Evolutionary conservation across 2,329 filamentous ascomycete species (phyloP), one percentile per base, ranked within the genome.

Genomic region (Colletotrichum sp.): DNA sequence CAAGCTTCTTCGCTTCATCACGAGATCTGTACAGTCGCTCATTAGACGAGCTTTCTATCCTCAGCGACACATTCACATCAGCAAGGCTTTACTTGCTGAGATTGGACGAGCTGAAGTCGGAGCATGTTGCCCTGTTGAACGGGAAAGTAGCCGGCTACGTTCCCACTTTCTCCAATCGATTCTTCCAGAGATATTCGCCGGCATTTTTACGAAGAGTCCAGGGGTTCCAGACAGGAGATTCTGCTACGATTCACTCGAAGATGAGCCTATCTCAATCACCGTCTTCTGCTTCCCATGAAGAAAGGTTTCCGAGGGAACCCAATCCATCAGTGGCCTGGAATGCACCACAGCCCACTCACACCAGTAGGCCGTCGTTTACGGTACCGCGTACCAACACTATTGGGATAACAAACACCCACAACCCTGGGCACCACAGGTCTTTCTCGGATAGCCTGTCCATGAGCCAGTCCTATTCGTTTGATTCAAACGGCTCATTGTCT

Each of bases 371-470:
- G 8, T 49, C 73, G 3, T 68, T 76, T 15, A 29, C 39, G n/a
- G 22, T 64, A 19, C 19, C 69, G 2, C 49, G 69, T 12, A 16
- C 70, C 8, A 73, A 27, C 39, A 55, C 22, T 27, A 44, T 76
- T 27, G 69, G 30, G 2, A 19, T 44, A 12, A 55, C 62, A 6
- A 29, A 30, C 6, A 52, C 44, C 11, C 44, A 68, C 8, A 13
- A 16, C 15, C 22, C 30, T 5, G 73, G 73, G 12, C 73, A 76
- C 34, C 65, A 66, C 15, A 34, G 73, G 8, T 76, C 73, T 2
- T 76, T 68, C 12, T 76, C 69, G 5, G 73, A 76, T 27, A 73
- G 69, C n/a, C 52, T 66, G 6, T 67, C 69, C 2, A n/a, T 75
- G 39, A 69, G 39, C 5, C 73, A 72, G 7, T 62, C 72, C 3